These are phyloP conservation scores for Didymosphaeria variabile DNA, from an alignment of 2,329 filamentous ascomycete species.

Conservation along the genomic window DNA sequence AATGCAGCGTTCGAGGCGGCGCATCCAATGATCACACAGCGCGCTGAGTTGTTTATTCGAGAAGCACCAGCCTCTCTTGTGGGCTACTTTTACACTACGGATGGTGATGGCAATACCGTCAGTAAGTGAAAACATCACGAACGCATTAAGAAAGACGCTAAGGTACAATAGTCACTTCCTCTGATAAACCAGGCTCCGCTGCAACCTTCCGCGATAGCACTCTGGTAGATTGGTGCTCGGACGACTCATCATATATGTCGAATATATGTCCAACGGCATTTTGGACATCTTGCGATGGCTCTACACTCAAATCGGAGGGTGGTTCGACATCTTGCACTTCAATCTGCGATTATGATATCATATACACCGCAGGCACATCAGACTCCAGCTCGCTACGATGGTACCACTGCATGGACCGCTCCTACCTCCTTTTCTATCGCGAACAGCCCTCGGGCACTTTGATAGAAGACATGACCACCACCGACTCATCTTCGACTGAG, in stretches of 20 bases:
- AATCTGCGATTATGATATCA: conserved; percentile 15
- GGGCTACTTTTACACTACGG: conserved; percentile 1
- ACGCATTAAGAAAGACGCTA: not conserved
- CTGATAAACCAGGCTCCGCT: not conserved
- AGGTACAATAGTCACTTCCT: not conserved
- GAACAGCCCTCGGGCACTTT: conserved; percentile 8
- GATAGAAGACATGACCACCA: not conserved
- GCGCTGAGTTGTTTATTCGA: conserved; percentile 8
- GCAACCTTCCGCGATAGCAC: conserved; percentile 8
- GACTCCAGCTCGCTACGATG: conserved; percentile 10
- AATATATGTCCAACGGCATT: not conserved
- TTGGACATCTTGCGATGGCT: conserved; percentile 8
- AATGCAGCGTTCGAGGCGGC: not conserved
- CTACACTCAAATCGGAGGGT: not conserved
- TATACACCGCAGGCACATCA: conserved; percentile 4
- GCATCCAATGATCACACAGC: conserved; percentile 13
- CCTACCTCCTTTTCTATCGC: not conserved
- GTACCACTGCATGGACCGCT: conserved; percentile 10
- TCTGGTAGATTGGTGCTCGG: conserved; percentile 6
- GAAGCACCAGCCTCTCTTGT: not conserved
- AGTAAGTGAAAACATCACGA: not conserved
- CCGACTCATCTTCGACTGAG: conserved; percentile 2
- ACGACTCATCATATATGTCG: not conserved
- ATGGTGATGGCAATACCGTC: not conserved
- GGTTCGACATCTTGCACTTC: not conserved